Percentiles rank a stretch among this genome's conserved stretches.
Conservation (phyloP, 345 rosid genomes). For the Balakata baccata region DNA sequence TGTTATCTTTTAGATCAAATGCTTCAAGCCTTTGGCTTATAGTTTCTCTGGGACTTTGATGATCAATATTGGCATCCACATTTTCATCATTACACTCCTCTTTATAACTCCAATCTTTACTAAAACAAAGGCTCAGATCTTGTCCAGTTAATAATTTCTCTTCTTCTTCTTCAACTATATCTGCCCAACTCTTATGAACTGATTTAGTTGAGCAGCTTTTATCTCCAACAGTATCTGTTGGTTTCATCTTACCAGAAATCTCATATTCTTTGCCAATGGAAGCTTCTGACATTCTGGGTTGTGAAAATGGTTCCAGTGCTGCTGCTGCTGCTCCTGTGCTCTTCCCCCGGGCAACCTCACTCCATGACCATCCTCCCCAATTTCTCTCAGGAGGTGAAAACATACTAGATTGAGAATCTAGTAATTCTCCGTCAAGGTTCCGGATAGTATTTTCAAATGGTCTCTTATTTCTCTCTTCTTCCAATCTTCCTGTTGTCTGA, state of each 20-base stretch:
- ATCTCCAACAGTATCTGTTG: not conserved
- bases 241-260: not conserved
- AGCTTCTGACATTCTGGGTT: no score
- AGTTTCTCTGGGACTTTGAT: constrained; percentile 12
- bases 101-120: constrained; percentile 12
- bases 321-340: no score
- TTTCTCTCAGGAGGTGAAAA: no score
- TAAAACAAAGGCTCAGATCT: constrained; percentile 2
- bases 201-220: not conserved
- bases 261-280: not conserved
- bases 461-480: constrained; percentile 15
- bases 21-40: constrained; percentile 28
- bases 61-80: constrained; percentile 36
- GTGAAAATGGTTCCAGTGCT: no score
- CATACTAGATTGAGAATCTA: no score
- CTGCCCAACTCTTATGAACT: constrained; percentile 71
- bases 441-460: not conserved
- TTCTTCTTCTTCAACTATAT: constrained; percentile 73
- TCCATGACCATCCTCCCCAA: no score
- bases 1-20: constrained; percentile 20
- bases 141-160: constrained; percentile 8
- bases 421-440: constrained; percentile 20
- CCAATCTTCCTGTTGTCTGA: constrained; percentile 24
- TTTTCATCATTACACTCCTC: constrained; percentile 41
- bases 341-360: no score